Evolutionary conservation across 2,329 filamentous ascomycete genomes (phyloP), one percentile per base, ranked within the genome.

Genomic region (Cercospora sp.): DNA sequence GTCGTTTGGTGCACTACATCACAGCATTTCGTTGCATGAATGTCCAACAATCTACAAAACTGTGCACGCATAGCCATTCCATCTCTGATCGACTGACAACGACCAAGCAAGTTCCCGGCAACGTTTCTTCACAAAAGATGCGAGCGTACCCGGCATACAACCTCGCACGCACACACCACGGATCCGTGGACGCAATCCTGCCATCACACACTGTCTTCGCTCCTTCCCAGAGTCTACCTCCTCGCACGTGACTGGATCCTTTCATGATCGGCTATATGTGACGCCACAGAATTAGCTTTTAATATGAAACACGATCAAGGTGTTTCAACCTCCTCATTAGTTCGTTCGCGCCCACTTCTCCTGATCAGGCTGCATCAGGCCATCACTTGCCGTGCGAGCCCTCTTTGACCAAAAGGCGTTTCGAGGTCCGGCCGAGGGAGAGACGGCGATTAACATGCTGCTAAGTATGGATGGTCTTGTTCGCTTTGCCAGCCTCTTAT

Each of bases 231-330:
- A 40, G 5, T 40, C 21, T 51, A 12, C 18, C 9, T 51, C 18
- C 9, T 12, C 10, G 18, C 45, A 24, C 45, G 45, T 51, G 45
- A 51, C 43, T n/a, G 13, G 6, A 40, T 40, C 37, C 37, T 40
- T 49, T 21, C 21, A 51, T 24, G 45, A 51, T 24, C 45, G 45
- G 18, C 43, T 49, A 21, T 49, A 49, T 12, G 43, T 49, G 43
- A 49, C 43, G 18, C 43, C 18, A 10, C 43, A 9, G n/a, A 10
- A 61, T 45, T 28, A 40, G 24, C 21, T 61, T 49, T 45, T 2
- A 49, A 49, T 40, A 24, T 61, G 59, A 49, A 61, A 61, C 59
- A 30, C 40, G 24, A 24, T 26, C 59, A 61, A 40, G 21, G 13
- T 28, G 18, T 40, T 61, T 40, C 43, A 49, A 49, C n/a, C 43